phyloP scores from a whole-genome alignment of 2,329 filamentous ascomycete genomes.

The Esteya vermicola region DNA sequence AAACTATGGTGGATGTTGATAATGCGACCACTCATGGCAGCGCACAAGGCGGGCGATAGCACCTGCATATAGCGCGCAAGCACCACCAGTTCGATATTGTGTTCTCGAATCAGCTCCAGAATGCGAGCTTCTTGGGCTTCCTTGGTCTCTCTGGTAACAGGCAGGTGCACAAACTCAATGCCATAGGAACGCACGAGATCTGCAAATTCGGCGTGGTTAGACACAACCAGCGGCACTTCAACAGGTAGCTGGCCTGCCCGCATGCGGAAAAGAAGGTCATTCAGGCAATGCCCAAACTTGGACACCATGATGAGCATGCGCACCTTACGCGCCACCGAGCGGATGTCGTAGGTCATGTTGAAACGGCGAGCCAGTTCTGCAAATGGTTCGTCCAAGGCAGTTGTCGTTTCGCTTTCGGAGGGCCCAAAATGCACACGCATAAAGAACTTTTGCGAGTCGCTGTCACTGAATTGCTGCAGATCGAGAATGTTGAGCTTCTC shows the following conservation, averaged over 20 bases:
- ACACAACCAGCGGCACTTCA: constrained; percentile 65
- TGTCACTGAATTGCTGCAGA: constrained; percentile 73
- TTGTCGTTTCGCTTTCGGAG: constrained; percentile 31
- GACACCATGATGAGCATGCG: constrained; percentile 79
- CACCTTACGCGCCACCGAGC: constrained; percentile 53
- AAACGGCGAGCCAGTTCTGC: constrained; percentile 46
- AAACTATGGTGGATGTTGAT: constrained; percentile 91
- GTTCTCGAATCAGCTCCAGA: constrained; percentile 52
- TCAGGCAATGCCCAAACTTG: constrained; percentile 66
- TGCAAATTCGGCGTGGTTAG: constrained; percentile 65
- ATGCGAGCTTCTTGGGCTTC: constrained; percentile 56
- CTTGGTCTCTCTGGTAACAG: constrained; percentile 68
- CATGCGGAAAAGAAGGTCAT: constrained; percentile 60
- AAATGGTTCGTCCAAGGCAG: constrained; percentile 41
- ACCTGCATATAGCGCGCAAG: constrained; percentile 84
- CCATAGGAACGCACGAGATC: constrained; percentile 57
- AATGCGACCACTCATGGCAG: constrained; percentile 69
- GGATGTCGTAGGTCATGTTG: constrained; percentile 56
- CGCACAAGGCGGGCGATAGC: constrained; percentile 58
- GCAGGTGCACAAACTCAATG: constrained; percentile 68
- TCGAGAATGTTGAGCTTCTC: constrained; percentile 71
- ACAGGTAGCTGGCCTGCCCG: constrained; percentile 52
- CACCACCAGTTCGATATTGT: constrained; percentile 65
- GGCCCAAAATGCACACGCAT: constrained; percentile 77
- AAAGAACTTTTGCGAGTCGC: constrained; percentile 62